Percentiles rank a stretch among this genome's conserved stretches.
phyloP scores from a whole-genome alignment of 345 rosid species.

The Fremontodendron californicum region DNA sequence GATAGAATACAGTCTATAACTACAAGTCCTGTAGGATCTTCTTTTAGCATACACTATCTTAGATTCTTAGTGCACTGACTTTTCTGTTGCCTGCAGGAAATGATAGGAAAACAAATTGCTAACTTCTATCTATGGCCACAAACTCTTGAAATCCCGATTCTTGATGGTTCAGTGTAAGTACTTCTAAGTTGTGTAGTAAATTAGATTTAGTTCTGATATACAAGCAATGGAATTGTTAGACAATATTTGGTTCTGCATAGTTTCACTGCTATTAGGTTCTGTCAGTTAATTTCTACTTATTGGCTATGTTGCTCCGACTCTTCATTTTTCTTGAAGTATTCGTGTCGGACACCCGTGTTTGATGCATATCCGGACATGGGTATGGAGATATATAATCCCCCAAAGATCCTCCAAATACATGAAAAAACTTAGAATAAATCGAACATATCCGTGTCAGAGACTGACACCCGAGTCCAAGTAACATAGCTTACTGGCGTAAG shows the following conservation, averaged over 20 bases:
- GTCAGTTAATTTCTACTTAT: background rate
- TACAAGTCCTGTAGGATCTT: background rate
- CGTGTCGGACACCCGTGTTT: too few species aligned
- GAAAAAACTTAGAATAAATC: too few species aligned
- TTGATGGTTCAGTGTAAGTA: conserved; percentile 42
- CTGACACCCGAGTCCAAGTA: too few species aligned
- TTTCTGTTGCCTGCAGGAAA: conserved; percentile 35
- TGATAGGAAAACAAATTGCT: conserved; percentile 53
- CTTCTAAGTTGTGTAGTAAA: background rate
- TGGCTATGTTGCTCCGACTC: too few species aligned
- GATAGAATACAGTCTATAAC: background rate
- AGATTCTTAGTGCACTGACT: background rate
- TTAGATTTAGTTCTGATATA: background rate
- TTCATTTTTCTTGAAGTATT: too few species aligned
- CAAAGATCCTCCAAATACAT: too few species aligned
- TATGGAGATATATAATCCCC: too few species aligned
- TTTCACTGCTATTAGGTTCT: background rate
- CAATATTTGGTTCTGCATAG: background rate
- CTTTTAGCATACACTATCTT: background rate
- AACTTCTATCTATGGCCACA: conserved; percentile 69
- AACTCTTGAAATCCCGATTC: conserved; percentile 55
- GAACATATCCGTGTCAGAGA: too few species aligned
- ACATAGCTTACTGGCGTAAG: background rate
- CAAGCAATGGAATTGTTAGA: background rate
- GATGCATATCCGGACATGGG: too few species aligned